A percentile compares a stretch with the other conserved stretches of the same genome.
These are phyloP conservation scores for Nepenthes gracilis DNA, from an alignment of 148 eudicot species.

Conservation along the genomic window DNA sequence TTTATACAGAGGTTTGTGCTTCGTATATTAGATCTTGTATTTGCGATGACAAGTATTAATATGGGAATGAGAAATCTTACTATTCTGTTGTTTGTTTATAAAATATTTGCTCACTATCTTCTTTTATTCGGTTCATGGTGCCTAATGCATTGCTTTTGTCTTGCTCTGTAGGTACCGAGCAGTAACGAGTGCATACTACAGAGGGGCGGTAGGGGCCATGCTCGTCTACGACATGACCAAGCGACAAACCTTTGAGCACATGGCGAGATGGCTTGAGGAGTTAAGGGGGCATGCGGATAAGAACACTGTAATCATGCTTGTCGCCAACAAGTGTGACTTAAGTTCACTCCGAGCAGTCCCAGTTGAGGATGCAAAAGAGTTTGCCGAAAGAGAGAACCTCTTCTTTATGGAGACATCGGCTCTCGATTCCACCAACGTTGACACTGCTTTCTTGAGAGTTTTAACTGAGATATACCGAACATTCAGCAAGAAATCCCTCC, in stretches of 20 bases:
- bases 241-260: not conserved
- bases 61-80: too few species aligned
- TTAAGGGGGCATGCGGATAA: conserved; percentile 1
- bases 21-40: too few species aligned
- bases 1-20: too few species aligned
- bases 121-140: too few species aligned
- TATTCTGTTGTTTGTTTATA: too few species aligned
- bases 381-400: conserved; percentile 1
- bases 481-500: not conserved
- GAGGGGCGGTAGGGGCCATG: conserved; percentile 2
- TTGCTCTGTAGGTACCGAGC: not conserved
- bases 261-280: conserved; percentile 2
- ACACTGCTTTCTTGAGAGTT: not conserved
- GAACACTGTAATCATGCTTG: not conserved
- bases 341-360: conserved; percentile 3
- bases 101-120: too few species aligned
- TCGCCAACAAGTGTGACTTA: conserved; percentile 2
- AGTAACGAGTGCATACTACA: conserved; percentile 4
- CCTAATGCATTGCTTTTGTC: not conserved
- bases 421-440: not conserved
- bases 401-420: conserved; percentile 1
- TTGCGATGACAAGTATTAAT: too few species aligned
- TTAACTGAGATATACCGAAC: conserved; percentile 1
- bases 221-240: conserved; percentile 3
- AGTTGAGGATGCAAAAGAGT: conserved; percentile 1